Percentiles rank a stretch among this genome's conserved stretches.
These are phyloP conservation scores for Ochetophila trinervis DNA, from an alignment of 306 rosid genomes.

Conservation along the genomic window DNA sequence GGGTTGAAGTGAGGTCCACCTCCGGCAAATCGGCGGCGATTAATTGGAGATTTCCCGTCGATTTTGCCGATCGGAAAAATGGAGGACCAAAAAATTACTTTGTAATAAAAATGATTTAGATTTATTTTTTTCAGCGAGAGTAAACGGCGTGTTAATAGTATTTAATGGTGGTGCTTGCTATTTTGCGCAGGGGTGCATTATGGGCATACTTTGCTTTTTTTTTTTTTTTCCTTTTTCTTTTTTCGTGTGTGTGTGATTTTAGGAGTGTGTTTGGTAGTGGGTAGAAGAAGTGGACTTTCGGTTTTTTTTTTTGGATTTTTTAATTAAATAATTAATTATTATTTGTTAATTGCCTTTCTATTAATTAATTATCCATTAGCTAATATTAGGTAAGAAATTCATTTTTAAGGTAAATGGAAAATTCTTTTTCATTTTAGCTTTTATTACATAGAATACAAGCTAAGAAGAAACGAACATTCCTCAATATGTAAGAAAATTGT, in stretches of 20 bases:
- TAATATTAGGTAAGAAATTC: conserved; percentile 14
- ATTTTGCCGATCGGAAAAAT: conserved; percentile 42
- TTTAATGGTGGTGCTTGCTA: conserved; percentile 28
- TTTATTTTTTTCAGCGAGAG: conserved; percentile 25
- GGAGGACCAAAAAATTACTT: conserved; percentile 18
- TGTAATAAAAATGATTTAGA: conserved; percentile 27
- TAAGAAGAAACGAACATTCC: neutral
- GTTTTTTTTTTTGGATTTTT: conserved; percentile 15
- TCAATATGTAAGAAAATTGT: neutral
- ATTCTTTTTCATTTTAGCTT: neutral
- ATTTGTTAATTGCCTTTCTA: neutral
- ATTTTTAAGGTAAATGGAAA: neutral
- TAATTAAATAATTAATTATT: conserved; percentile 11
- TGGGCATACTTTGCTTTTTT: conserved; percentile 19
- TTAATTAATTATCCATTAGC: conserved; percentile 2
- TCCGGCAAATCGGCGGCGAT: conserved; percentile 41
- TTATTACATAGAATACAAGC: neutral
- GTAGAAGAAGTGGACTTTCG: conserved; percentile 26
- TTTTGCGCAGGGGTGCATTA: conserved; percentile 29
- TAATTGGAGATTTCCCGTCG: conserved; percentile 46
- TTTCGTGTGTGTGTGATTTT: no score
- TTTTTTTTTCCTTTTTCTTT: no score
- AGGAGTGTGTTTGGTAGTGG: conserved; percentile 32
- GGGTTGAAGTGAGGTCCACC: conserved; percentile 31
- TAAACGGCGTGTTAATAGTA: conserved; percentile 39